These are phyloP conservation scores for Eutrema yunnanense DNA, from an alignment of 345 rosid species.

Conservation along the genomic window DNA sequence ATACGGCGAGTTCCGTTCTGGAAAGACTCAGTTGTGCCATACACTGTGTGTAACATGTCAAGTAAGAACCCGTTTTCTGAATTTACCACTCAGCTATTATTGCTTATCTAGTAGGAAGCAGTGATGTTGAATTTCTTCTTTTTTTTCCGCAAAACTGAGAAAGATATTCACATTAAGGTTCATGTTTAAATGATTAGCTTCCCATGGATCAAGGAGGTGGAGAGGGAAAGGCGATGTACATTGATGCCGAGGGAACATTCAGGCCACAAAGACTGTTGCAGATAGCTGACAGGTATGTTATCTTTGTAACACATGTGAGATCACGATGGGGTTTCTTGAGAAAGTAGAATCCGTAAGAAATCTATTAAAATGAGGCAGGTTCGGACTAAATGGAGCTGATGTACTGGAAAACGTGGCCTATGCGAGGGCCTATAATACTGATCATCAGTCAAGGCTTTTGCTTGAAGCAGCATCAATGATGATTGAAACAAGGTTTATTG, in stretches of 20 bases:
- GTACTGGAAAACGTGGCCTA: constrained; percentile 97
- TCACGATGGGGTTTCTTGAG: background rate
- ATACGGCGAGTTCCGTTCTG: constrained; percentile 95
- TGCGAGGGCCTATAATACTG: constrained; percentile 97
- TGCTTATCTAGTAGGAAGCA: background rate
- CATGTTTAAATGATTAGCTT: constrained; percentile 48
- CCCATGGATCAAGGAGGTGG: constrained; percentile 99
- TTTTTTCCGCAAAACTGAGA: background rate
- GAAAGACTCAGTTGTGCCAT: constrained; percentile 97
- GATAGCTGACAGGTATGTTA: constrained; percentile 76
- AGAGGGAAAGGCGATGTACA: constrained; percentile 97
- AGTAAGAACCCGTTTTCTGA: constrained; percentile 38
- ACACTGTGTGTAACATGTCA: constrained; percentile 97
- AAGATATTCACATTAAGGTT: background rate
- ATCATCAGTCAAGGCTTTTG: constrained; percentile 94
- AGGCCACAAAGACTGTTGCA: constrained; percentile 93
- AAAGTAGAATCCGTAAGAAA: background rate
- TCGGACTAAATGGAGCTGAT: constrained; percentile 89
- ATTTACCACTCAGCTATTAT: background rate
- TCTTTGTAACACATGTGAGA: background rate
- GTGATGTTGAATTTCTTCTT: background rate
- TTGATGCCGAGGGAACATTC: constrained; percentile 97
- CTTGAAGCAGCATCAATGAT: constrained; percentile 99
- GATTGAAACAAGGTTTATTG: constrained; percentile 80
- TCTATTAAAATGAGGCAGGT: constrained; percentile 39